Evolutionary conservation across 1,139 yeast species (phyloP).

Genomic region (Arxiozyma slooffiae): DNA sequence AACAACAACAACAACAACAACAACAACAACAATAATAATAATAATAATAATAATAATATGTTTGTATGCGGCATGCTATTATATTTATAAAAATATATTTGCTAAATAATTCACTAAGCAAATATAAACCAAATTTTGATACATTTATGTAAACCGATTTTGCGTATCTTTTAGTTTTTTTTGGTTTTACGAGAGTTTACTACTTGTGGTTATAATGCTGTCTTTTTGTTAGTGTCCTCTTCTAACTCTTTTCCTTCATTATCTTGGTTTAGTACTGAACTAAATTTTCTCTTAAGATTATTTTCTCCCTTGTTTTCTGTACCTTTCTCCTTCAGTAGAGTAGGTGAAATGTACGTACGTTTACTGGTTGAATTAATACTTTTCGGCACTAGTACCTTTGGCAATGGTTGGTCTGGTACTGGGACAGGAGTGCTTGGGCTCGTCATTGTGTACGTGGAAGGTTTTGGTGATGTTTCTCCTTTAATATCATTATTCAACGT

Average conservation of each 20-base stretch:
- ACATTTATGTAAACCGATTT: background rate
- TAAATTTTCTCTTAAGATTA: constrained; percentile 16
- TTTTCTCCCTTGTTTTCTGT: constrained; percentile 4
- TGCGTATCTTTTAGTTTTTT: no score
- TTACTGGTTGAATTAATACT: constrained; percentile 19
- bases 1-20: no score
- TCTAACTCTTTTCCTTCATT: background rate
- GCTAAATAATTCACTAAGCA: background rate
- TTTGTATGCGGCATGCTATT: background rate
- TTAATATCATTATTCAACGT: background rate
- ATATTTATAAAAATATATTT: background rate
- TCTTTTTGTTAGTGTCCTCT: constrained; percentile 2
- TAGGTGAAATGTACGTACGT: constrained; percentile 10
- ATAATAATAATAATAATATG: no score
- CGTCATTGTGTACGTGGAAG: background rate
- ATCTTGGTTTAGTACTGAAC: constrained; percentile 4
- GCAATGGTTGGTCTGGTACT: constrained; percentile 25
- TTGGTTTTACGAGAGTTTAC: background rate
- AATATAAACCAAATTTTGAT: background rate
- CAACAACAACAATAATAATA: no score
- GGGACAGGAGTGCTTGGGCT: constrained; percentile 25
- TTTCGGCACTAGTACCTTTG: constrained; percentile 20
- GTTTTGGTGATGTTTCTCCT: constrained; percentile 7
- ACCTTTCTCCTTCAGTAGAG: constrained; percentile 5
- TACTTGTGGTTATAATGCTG: background rate